Conservation (phyloP, 2,329 filamentous ascomycete genomes). For the Cryphonectria parasitica region DNA sequence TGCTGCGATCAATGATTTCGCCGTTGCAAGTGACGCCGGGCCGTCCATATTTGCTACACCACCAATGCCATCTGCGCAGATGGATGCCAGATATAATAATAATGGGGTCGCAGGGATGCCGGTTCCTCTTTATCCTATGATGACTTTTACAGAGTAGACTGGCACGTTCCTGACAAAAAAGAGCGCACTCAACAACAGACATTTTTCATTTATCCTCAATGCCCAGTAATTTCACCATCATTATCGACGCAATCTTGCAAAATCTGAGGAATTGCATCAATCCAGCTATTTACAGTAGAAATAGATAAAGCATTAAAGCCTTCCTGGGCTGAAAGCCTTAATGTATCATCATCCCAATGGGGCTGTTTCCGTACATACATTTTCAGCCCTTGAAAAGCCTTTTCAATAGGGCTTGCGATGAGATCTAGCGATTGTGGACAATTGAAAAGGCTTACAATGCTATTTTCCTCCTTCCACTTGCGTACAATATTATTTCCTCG, state of each 20-base stretch:
- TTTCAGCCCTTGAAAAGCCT: neutral
- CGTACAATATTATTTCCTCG: neutral
- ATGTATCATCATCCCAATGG: neutral
- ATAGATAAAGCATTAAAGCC: neutral
- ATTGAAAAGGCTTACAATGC: neutral
- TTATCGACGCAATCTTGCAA: neutral
- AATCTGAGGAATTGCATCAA: neutral
- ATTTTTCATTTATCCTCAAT: neutral
- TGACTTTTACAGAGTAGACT: constrained; percentile 22
- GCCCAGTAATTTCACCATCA: neutral
- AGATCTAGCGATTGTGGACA: neutral
- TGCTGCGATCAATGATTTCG: constrained; percentile 21
- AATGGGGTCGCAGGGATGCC: neutral
- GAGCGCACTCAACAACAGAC: too few species aligned
- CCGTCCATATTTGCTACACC: constrained; percentile 17
- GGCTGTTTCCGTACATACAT: neutral
- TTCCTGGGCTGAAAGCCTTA: neutral
- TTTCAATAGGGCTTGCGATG: neutral
- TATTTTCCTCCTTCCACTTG: neutral
- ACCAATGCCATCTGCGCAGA: constrained; percentile 12
- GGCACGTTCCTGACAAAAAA: too few species aligned
- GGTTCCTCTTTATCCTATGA: constrained; percentile 25
- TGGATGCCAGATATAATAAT: neutral
- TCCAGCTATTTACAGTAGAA: neutral
- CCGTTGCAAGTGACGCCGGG: neutral